Evolutionary conservation across 1,284 basidiomycete genomes (phyloP).

Genomic region (Cerrena zonata): DNA sequence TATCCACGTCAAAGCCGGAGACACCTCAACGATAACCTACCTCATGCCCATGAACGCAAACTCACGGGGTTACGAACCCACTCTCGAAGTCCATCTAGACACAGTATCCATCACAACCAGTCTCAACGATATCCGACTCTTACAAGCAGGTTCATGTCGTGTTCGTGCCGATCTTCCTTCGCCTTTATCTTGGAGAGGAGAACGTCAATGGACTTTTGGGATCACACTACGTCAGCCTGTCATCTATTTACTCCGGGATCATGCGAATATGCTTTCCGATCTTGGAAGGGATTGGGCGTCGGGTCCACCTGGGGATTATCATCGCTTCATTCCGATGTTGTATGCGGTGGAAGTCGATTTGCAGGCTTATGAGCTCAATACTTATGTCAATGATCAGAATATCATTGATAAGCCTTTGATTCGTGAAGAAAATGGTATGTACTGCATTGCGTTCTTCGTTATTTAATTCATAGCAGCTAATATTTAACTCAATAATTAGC

Average conservation of each 20-base stretch:
- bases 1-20: conserved; percentile 70
- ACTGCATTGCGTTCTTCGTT: too few relatives aligned
- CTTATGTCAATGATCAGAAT: conserved; percentile 92
- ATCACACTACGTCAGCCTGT: conserved; percentile 66
- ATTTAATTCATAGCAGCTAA: background rate
- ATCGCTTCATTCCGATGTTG: conserved; percentile 76
- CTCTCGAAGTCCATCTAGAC: conserved; percentile 78
- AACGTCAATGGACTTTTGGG: conserved; percentile 73
- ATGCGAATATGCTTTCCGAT: conserved; percentile 87
- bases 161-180: conserved; percentile 64
- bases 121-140: conserved; percentile 77
- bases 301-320: conserved; percentile 71
- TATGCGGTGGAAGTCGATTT: conserved; percentile 71
- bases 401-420: conserved; percentile 84
- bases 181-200: conserved; percentile 61
- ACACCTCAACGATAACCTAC: conserved; percentile 79
- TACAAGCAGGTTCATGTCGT: conserved; percentile 70
- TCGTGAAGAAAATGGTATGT: conserved; percentile 72
- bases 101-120: conserved; percentile 74
- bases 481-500: too few relatives aligned
- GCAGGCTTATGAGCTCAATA: conserved; percentile 69
- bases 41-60: conserved; percentile 76
- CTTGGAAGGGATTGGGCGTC: conserved; percentile 84
- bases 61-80: conserved; percentile 68
- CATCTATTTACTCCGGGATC: conserved; percentile 80